Conservation (phyloP, 768 basidiomycete species). For the Mycena leptocephala region DNA sequence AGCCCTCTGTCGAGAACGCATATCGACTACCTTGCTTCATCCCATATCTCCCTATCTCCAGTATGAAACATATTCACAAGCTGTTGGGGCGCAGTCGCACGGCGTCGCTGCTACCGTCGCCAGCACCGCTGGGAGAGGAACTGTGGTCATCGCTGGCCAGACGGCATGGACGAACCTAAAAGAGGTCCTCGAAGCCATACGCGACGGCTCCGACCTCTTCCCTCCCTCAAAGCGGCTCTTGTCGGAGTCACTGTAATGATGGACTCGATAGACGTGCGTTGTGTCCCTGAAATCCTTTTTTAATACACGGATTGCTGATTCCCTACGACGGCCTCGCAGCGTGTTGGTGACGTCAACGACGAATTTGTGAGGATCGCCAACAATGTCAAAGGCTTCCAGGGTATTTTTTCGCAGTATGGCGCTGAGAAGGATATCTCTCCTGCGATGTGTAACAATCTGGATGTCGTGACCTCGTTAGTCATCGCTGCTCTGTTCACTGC, state of each 20-base stretch:
- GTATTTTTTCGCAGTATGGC: too few species aligned
- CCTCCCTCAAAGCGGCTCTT: background rate
- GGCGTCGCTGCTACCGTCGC: too few species aligned
- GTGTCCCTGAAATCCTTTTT: too few species aligned
- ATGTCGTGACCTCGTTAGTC: background rate
- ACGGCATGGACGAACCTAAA: background rate
- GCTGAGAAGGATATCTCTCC: too few species aligned
- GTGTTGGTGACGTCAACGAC: too few species aligned
- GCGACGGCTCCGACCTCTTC: too few species aligned
- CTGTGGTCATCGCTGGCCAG: background rate
- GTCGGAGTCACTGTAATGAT: background rate
- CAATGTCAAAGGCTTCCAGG: too few species aligned
- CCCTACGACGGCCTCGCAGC: too few species aligned
- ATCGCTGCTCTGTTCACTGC: background rate
- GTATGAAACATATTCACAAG: slow-evolving; percentile 7
- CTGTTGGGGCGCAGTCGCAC: background rate
- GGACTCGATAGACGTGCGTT: slow-evolving; percentile 8
- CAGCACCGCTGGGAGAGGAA: too few species aligned
- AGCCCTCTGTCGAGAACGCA: background rate
- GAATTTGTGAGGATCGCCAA: too few species aligned
- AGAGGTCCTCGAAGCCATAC: background rate
- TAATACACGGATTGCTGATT: background rate
- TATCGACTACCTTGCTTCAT: background rate
- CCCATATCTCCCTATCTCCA: background rate
- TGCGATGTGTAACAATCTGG: too few species aligned